These are phyloP conservation scores for Coniochaeta sp. DNA, from an alignment of 2,329 filamentous ascomycete genomes.

Conservation along the genomic window DNA sequence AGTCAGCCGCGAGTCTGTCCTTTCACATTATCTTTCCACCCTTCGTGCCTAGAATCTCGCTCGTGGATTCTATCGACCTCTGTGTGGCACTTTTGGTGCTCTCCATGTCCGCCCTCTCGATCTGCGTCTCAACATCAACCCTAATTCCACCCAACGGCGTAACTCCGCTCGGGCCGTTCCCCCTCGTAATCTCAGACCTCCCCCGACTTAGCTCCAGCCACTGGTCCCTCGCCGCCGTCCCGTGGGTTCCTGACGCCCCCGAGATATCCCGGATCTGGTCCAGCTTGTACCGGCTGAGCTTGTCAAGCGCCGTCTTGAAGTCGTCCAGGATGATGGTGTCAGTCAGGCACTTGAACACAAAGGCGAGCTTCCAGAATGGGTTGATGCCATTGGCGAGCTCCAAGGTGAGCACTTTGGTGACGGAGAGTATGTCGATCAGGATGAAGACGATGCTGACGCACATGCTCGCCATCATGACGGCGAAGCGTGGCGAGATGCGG, in stretches of 20 bases:
- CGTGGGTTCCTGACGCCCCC: neutral
- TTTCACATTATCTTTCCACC: neutral
- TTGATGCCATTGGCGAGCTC: conserved; percentile 44
- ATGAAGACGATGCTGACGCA: conserved; percentile 53
- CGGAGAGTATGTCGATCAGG: conserved; percentile 52
- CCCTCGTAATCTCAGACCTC: neutral
- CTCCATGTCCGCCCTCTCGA: neutral
- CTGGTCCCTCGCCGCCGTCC: neutral
- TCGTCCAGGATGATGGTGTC: conserved; percentile 62
- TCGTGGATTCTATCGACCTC: neutral
- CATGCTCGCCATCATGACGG: conserved; percentile 55
- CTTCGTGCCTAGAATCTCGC: neutral
- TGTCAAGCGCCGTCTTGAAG: conserved; percentile 52
- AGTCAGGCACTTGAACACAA: conserved; percentile 61
- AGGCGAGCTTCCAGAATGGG: conserved; percentile 56
- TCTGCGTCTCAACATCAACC: neutral
- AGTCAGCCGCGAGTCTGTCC: no score
- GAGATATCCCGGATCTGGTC: conserved; percentile 4
- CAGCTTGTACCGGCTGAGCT: conserved; percentile 8
- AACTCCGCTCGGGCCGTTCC: neutral
- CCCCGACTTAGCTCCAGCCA: neutral
- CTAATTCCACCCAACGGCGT: neutral
- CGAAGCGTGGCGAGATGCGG: conserved; percentile 55
- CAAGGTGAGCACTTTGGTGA: conserved; percentile 41
- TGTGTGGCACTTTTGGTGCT: neutral